A percentile compares a stretch with the other conserved stretches of the same genome.
These are phyloP conservation scores for Xylaria acuta DNA, from an alignment of 495 filamentous ascomycete genomes.

Conservation along the genomic window DNA sequence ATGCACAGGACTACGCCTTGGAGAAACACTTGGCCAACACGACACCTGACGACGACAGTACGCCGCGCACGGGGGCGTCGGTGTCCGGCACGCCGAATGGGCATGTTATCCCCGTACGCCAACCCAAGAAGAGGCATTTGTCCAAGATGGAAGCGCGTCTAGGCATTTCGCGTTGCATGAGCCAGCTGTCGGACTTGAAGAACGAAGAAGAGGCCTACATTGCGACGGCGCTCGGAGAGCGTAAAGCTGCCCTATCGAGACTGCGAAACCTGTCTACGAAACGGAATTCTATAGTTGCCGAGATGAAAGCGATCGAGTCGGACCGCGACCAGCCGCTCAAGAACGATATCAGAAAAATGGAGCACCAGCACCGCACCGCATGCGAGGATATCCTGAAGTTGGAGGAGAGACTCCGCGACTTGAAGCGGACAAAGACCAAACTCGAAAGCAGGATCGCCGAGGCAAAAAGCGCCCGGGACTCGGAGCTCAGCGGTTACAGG, in stretches of 20 bases:
- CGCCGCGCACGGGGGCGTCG: constrained; percentile 33
- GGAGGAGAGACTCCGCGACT: constrained; percentile 66
- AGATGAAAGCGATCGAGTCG: constrained; percentile 47
- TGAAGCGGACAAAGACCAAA: constrained; percentile 68
- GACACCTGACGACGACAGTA: constrained; percentile 30
- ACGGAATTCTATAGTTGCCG: constrained; percentile 49
- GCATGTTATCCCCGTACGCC: constrained; percentile 66
- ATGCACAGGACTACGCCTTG: constrained; percentile 83
- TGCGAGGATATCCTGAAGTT: constrained; percentile 65
- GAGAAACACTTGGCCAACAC: constrained; percentile 46
- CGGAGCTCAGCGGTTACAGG: constrained; percentile 57
- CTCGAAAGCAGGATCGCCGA: constrained; percentile 67
- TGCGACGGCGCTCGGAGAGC: constrained; percentile 58
- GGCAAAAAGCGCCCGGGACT: constrained; percentile 64
- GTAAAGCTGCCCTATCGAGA: constrained; percentile 63
- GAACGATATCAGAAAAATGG: constrained; percentile 47
- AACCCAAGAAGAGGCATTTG: constrained; percentile 62
- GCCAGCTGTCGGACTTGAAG: constrained; percentile 73
- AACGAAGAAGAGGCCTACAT: constrained; percentile 72
- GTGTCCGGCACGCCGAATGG: constrained; percentile 31
- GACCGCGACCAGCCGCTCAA: constrained; percentile 47
- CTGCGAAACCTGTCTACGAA: constrained; percentile 67
- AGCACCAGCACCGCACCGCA: constrained; percentile 59
- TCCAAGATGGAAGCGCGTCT: constrained; percentile 71
- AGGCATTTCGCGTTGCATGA: constrained; percentile 74